These are phyloP conservation scores for Exophiala viscosa DNA, from an alignment of 2,329 filamentous ascomycete genomes.

Conservation along the genomic window DNA sequence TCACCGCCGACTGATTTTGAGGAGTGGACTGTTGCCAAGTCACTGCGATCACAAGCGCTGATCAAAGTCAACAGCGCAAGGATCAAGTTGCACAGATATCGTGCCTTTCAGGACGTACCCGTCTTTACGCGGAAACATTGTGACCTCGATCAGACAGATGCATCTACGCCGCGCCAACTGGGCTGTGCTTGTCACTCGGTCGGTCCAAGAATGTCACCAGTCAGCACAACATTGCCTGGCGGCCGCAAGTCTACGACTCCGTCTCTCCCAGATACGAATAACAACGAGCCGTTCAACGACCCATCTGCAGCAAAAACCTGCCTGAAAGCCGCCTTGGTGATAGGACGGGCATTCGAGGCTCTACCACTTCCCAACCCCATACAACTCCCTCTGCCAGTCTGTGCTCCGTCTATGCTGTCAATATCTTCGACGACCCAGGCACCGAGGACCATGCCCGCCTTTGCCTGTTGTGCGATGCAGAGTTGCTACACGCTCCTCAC, in stretches of 20 bases:
- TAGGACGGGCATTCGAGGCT: conserved; percentile 8
- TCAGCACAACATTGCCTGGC: not conserved
- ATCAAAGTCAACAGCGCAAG: conserved; percentile 14
- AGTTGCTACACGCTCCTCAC: conserved; percentile 10
- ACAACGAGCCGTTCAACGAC: conserved; percentile 5
- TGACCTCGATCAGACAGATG: conserved; percentile 3
- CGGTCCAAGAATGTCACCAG: not conserved
- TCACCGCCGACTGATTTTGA: not conserved
- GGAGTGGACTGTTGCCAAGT: conserved; percentile 5
- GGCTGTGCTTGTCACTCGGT: conserved; percentile 3
- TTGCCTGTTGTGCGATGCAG: conserved; percentile 16
- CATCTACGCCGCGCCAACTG: not conserved
- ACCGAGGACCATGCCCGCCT: conserved; percentile 9
- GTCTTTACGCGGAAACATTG: conserved; percentile 10
- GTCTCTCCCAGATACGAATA: not conserved
- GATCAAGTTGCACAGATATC: conserved; percentile 14
- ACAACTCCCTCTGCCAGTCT: not conserved
- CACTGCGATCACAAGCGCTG: conserved; percentile 4
- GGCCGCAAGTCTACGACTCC: not conserved
- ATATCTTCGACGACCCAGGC: not conserved
- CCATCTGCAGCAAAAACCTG: conserved; percentile 4
- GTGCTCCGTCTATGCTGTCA: conserved; percentile 1
- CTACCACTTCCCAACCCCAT: conserved; percentile 11
- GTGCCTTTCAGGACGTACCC: conserved; percentile 9
- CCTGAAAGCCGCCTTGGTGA: conserved; percentile 6